Evolutionary conservation across 1,284 basidiomycete species (phyloP), one percentile per base, ranked within the genome.

Genomic region (Paramarasmius palmivorus): DNA sequence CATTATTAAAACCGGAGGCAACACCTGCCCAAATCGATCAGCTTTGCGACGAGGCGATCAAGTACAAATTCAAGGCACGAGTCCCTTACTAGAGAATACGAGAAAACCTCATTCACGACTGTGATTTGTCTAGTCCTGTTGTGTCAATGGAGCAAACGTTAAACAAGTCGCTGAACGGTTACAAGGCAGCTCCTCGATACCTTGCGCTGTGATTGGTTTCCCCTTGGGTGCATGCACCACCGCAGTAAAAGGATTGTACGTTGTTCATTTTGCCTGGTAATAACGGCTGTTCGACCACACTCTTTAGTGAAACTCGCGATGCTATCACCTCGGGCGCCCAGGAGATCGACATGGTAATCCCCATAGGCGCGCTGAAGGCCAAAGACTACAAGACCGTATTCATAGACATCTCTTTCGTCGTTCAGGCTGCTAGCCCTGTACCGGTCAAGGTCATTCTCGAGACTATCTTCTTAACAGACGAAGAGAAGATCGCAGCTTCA

Each of bases 361-460:
- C 75, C 55, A 68, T 79, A 25, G 76, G 76, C 2, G 67, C 74
- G 2, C 68, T 80, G 4, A 72, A 76, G 54, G 63, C 73, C 0
- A 61, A 67, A 1, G 60, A 70, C 42, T 82, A 74, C 50, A 47
- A 57, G 0, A 57, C 67, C 6, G 64, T 79, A 1, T 71, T 69
- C 54, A 50, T 65, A 1, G 76, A 79, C 50, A 72, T 80, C 37
- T 51, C 56, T 10, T 63, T 69, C 1, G 73, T 77, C 32, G 68
- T 77, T 32, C 53, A 59, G 4, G 66, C 70, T 1, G 66, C 71
- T 2, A 54, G 58, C 3, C 63, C 63, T 0, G 56, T 69, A 17
- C 65, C 68, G 1, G 73, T 79, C 38, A 79, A 80, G 56, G 76
- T 79, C 45, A 80, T 80, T 54, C 64, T 80, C 8, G 77, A 80